Base-by-base conservation (phyloP, 352 stramenopile species). In the Vaucheria bursata region DNA sequence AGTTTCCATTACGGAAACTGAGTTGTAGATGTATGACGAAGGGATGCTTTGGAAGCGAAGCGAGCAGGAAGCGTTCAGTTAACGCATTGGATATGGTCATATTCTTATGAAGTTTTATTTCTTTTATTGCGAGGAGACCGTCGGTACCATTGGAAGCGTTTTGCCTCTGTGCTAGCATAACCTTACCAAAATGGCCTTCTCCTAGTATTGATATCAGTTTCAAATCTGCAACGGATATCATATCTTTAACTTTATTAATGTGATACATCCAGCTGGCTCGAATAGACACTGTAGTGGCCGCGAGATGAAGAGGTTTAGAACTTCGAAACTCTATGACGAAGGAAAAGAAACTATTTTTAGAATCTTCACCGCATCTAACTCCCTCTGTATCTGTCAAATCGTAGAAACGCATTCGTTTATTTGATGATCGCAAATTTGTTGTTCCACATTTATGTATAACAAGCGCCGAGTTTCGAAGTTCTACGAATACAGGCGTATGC, bases 181-280 rank as follows among this genome's bases (percentile, higher is more conserved):
- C 94, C 78, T 97, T 97, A 25, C 93, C 93, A 82, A 97, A 98
- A 0, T 93, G 91, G 32, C 96, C 96, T 79, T 96, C 94, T 1
- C 96, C 96, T n/a, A 99, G 94, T 0, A 98, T 92, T n/a, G 91
- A 92, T 8, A 98, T 85, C 1, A 98, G 84, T 75, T 97, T 88
- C 83, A 98, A 98, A 80, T 98, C 94, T 49, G 96, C 91, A 12
- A 95, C 88, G 34, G 33, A 5, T 36, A 75, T 39, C 37, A 25
- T 64, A 7, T 2, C 64, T 2, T 25, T 66, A 2, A 34, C 53
- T 2, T 68, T 31, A 7, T 68, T 68, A 31, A 68, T 2, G 6
- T 7, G 2, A 7, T 2, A 7, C 53, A 68, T 2, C 53, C 53
- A 68, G 53, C 31, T 34, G 2, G 2, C 53, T 2, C 53, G 53